A percentile compares a stretch with the other conserved stretches of the same genome.
Conservation (phyloP, 768 basidiomycete genomes). For the Mycena pura region DNA sequence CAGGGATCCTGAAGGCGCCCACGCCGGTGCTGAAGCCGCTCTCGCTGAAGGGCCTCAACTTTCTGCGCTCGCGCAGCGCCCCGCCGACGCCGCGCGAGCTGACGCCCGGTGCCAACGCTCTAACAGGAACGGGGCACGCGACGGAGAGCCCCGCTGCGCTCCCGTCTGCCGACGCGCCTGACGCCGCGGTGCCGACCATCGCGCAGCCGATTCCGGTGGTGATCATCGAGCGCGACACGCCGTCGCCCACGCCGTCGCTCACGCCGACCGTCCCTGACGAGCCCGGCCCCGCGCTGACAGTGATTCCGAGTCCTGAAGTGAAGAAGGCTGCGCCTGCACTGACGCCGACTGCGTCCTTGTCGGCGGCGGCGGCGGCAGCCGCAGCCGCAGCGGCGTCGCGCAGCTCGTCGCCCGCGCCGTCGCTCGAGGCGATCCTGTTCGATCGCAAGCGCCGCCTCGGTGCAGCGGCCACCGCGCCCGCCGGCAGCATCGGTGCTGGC, state of each 20-base stretch:
- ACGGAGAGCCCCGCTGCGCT: conserved; percentile 20
- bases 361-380: too few relatives aligned
- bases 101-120: conserved; percentile 10
- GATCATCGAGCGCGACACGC: conserved; percentile 38
- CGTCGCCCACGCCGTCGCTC: conserved; percentile 26
- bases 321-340: conserved; percentile 19
- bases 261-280: conserved; percentile 27
- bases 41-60: conserved; percentile 54
- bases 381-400: too few relatives aligned
- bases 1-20: conserved; percentile 26
- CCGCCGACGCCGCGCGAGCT: conserved; percentile 58
- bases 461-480: conserved; percentile 26
- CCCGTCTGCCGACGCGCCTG: background rate
- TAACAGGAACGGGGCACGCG: too few relatives aligned
- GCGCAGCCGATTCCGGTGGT: conserved; percentile 20
- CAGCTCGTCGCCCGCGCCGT: conserved; percentile 56
- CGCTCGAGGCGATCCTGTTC: conserved; percentile 70
- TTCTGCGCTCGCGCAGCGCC: conserved; percentile 63
- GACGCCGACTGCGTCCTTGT: too few relatives aligned
- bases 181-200: background rate
- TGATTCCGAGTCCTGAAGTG: background rate
- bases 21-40: conserved; percentile 45
- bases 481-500: conserved; percentile 9
- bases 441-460: conserved; percentile 67
- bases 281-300: background rate